Base-by-base conservation (phyloP, 768 basidiomycete genomes). In the Punctularia strigosozonata region DNA sequence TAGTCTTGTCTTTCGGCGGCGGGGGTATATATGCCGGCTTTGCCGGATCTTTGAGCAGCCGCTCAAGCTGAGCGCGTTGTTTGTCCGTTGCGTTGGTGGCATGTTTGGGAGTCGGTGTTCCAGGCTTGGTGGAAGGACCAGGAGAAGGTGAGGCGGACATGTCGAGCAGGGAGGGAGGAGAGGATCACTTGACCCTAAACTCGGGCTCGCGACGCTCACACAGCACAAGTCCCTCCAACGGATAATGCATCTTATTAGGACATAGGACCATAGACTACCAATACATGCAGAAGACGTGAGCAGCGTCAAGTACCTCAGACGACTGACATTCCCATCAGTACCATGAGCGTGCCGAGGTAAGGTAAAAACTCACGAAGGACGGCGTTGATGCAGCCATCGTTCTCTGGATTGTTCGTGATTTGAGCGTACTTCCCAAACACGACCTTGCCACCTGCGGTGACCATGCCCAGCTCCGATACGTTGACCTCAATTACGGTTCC, bases 401-500 rank as follows among this genome's bases (percentile, higher is more conserved):
- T 91, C 64, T 95, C 91, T 15, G 88, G 87, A 60, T 89, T 90
- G 65, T 91, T 91, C 37, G 88, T 91, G 51, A 92, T 71, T 55
- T 92, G 88, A 5, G 90, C 88, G 54, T 91, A 94, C 62, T 90
- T 90, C 47, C 87, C 87, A 51, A 88, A 88, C 23, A 88, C 85
- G 31, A 88, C 82, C 57, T 97, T 97, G 46, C 94, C 94, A 37
- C 94, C 91, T 2, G 94, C 81, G 10, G 94, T 97, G 25, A 98
- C 94, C 75, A 97, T 81, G 39, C 94, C 94, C 45, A 98, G 66
- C 59, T 98, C 94, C 30, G 91, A 94, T n/a, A 95, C 90, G 51
- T 99, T 98, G 50, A 98, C 94, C 57, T 99, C 95, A 40, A 99
- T 82, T 47, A 99, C 80, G 1, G 95, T 99, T 36, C 95, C 95